phyloP scores from a whole-genome alignment of 2,329 filamentous ascomycete genomes.

The Scleromitrula shiraiana region DNA sequence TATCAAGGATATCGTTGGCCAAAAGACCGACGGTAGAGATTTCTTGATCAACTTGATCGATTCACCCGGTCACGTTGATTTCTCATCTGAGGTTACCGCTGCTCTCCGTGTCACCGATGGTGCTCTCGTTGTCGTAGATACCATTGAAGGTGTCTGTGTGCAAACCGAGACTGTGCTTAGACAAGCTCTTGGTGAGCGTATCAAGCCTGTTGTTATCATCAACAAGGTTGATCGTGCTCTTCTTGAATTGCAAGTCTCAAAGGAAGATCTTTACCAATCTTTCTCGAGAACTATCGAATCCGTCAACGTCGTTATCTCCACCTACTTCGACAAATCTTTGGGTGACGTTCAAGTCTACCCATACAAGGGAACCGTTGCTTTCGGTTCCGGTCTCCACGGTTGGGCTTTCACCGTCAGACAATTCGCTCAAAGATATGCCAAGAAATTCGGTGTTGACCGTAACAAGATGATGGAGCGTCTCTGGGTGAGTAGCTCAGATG shows the following conservation, averaged over 20 bases:
- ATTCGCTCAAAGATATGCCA: conserved; percentile 91
- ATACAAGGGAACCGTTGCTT: conserved; percentile 93
- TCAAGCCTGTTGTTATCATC: conserved; percentile 99
- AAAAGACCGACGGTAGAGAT: conserved; percentile 83
- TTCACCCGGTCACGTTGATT: conserved; percentile 99
- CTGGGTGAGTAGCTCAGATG: conserved; percentile 56
- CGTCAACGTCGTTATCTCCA: conserved; percentile 99
- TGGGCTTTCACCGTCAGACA: conserved; percentile 99
- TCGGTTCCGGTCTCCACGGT: conserved; percentile 99
- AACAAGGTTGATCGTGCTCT: conserved; percentile 99
- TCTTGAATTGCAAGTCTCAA: conserved; percentile 95
- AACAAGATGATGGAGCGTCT: conserved; percentile 99
- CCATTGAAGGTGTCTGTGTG: conserved; percentile 98
- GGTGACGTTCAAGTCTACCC: conserved; percentile 99
- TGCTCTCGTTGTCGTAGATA: conserved; percentile 99
- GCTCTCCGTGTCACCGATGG: conserved; percentile 99
- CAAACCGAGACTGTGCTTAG: conserved; percentile 99
- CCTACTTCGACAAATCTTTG: conserved; percentile 93
- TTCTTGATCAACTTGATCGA: conserved; percentile 99
- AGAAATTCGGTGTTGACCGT: conserved; percentile 99
- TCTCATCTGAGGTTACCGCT: conserved; percentile 98
- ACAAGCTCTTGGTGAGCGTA: conserved; percentile 98
- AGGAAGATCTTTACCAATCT: conserved; percentile 99
- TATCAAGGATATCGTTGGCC: conserved; percentile 84
- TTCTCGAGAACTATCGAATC: conserved; percentile 99